These are phyloP conservation scores for Agrocybe praecox DNA, from an alignment of 768 basidiomycete genomes.

Conservation along the genomic window DNA sequence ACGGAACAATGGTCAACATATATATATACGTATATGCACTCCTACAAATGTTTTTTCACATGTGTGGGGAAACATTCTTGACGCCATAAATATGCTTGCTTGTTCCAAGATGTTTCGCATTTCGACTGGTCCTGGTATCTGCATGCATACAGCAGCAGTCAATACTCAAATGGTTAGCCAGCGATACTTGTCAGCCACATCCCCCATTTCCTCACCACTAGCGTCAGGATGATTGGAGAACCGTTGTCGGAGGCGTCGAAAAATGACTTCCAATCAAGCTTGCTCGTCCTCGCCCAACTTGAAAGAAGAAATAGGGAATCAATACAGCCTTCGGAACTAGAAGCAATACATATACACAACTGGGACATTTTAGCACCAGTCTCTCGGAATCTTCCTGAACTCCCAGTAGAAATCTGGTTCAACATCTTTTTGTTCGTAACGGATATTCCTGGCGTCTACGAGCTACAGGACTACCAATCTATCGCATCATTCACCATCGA, in stretches of 20 bases:
- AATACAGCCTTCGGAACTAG: neutral
- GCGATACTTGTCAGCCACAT: neutral
- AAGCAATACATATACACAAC: neutral
- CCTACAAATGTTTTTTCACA: neutral
- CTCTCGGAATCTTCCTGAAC: neutral
- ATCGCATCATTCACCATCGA: conserved; percentile 28
- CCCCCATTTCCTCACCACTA: neutral
- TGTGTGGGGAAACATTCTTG: neutral
- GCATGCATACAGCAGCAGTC: neutral
- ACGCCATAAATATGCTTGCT: neutral
- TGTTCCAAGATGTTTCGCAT: neutral
- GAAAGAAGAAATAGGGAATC: neutral
- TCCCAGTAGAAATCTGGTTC: conserved; percentile 29
- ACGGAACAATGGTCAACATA: too few species aligned
- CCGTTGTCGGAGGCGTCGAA: neutral
- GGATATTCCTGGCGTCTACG: conserved; percentile 24
- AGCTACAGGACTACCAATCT: conserved; percentile 18
- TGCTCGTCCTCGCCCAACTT: neutral
- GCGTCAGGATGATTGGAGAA: neutral
- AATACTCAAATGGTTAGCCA: neutral
- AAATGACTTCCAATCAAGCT: neutral
- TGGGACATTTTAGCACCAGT: neutral
- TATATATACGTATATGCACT: too few species aligned
- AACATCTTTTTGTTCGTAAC: conserved; percentile 23
- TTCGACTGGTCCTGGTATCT: neutral